Evolutionary conservation across 345 rosid genomes (phyloP), one percentile per base, ranked within the genome.

Genomic region (Eutrema japonicum): DNA sequence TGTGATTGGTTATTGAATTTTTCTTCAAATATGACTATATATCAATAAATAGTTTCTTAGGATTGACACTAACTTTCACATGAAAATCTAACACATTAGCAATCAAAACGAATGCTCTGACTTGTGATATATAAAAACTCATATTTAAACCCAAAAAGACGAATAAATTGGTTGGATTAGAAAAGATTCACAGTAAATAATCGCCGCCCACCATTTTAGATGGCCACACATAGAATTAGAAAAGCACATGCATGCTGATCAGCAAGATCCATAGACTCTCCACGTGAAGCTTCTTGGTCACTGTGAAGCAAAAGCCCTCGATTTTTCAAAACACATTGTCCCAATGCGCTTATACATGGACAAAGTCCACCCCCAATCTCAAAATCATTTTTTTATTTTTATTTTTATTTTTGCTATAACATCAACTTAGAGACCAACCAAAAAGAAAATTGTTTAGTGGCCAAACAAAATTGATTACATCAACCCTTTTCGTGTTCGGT

Each of bases 211-310:
- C 72, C 27, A 50, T 12, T 37, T 48, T 12, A 29, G 65, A 40
- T 74, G 61, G 53, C 18, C n/a, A 55, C 55, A 46, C 48, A 64
- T 55, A 38, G n/a, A 62, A 41, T 26, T 9, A 35, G 38, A 56
- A 65, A 53, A 71, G 22, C 57, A 49, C 61, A 74, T 22, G 26
- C 53, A 47, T 74, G 77, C 61, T 48, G 46, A 67, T 65, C 55
- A 26, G 38, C 52, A 68, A 68, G 58, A 76, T 76, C 79, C 74
- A 68, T 55, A 43, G 49, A 45, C 30, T 38, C 64, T 61, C 64
- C 74, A 76, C 64, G 74, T 76, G 74, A 68, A 68, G 52, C 69
- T 63, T 68, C 65, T 76, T 69, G 79, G 65, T 29, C 65, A 51
- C 61, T 51, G 73, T 67, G 68, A 67, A 75, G 61, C 49, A 51